A percentile compares a stretch with the other conserved stretches of the same genome.
phyloP scores from a whole-genome alignment of 1,139 yeast genomes.

The Suhomyces chickasaworum region DNA sequence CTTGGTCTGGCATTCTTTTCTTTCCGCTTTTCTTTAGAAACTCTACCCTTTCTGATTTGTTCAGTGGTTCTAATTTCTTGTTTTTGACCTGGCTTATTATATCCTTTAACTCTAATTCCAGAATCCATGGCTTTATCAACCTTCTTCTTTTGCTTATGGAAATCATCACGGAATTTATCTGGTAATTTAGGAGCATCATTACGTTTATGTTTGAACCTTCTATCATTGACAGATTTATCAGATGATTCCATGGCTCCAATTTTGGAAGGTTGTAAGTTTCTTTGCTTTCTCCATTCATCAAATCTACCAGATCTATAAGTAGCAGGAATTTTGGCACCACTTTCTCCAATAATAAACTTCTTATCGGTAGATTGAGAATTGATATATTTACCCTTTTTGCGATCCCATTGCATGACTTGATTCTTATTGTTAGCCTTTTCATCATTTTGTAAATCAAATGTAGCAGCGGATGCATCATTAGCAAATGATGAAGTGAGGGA shows the following conservation, averaged over 20 bases:
- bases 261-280: slow-evolving; percentile 53
- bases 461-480: slow-evolving; percentile 78
- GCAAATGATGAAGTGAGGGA: slow-evolving; percentile 66
- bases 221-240: slow-evolving; percentile 30
- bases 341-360: slow-evolving; percentile 90
- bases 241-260: slow-evolving; percentile 56
- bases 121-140: slow-evolving; percentile 78
- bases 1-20: slow-evolving; percentile 87
- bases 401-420: slow-evolving; percentile 90
- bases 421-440: slow-evolving; percentile 65
- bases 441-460: slow-evolving; percentile 83
- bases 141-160: slow-evolving; percentile 77
- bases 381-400: slow-evolving; percentile 87
- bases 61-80: slow-evolving; percentile 70
- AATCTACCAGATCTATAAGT: slow-evolving; percentile 87
- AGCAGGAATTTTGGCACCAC: slow-evolving; percentile 93
- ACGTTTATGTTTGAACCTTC: slow-evolving; percentile 72
- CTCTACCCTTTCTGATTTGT: slow-evolving; percentile 79
- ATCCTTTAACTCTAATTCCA: slow-evolving; percentile 78
- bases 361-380: slow-evolving; percentile 79
- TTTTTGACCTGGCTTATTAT: slow-evolving; percentile 48
- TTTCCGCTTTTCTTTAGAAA: slow-evolving; percentile 64
- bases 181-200: slow-evolving; percentile 84
- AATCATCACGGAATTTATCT: slow-evolving; percentile 87
- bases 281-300: slow-evolving; percentile 84